A percentile compares a stretch with the other conserved stretches of the same genome.
These are phyloP conservation scores for Capsicum chinense DNA, from an alignment of 257 asterid species.

Conservation along the genomic window DNA sequence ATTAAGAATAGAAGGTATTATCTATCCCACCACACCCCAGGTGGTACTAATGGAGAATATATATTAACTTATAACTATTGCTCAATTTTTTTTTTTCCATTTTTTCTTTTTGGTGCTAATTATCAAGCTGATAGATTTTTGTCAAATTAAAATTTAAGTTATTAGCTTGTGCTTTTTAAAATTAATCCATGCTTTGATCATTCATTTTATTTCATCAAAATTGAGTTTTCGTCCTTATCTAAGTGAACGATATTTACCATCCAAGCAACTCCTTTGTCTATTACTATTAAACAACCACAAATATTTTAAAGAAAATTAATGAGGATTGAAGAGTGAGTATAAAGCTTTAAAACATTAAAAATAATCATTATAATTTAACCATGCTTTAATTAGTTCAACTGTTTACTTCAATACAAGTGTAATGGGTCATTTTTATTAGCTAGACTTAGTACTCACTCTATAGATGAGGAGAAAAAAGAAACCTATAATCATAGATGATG, in stretches of 20 bases:
- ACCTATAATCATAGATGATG: no score
- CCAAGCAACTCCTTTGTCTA: no score
- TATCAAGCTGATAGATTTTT: neutral
- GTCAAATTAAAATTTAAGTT: neutral
- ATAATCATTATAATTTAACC: neutral
- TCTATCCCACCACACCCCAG: neutral
- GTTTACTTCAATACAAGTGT: slow-evolving; percentile 46
- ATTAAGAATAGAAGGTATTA: neutral
- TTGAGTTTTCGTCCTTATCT: neutral
- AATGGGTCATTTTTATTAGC: slow-evolving; percentile 37
- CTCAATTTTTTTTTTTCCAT: neutral
- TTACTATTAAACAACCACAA: neutral
- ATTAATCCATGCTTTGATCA: neutral
- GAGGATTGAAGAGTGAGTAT: neutral
- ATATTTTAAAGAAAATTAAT: neutral
- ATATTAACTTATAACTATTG: neutral
- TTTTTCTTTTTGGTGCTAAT: neutral
- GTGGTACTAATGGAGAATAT: neutral
- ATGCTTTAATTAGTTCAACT: slow-evolving; percentile 46
- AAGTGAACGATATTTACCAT: no score
- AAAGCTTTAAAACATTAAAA: slow-evolving; percentile 1
- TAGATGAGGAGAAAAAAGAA: neutral
- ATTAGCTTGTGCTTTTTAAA: neutral
- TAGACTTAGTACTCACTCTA: slow-evolving; percentile 49
- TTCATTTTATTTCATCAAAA: neutral